Evolutionary conservation across 169 alveolate species (phyloP), one percentile per base, ranked within the genome.

Genomic region (Toxoplasma gondii): DNA sequence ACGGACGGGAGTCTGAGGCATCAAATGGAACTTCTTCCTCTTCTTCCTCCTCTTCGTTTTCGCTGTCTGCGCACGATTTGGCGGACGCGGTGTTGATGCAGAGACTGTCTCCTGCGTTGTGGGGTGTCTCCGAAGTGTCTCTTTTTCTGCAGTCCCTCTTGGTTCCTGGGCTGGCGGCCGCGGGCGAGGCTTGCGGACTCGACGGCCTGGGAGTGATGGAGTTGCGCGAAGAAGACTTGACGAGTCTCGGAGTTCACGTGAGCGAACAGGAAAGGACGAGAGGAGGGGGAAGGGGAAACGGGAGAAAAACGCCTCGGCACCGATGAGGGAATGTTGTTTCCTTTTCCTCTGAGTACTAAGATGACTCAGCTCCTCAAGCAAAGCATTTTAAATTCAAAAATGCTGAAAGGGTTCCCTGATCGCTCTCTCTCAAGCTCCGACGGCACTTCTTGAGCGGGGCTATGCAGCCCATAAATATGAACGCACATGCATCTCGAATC

Each of bases 21-120:
- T 22, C 74, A 1, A 1, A 17, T n/a, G 44, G 86, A 41, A 1
- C 86, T n/a, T n/a, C 39, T 10, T 36, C 39, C 45, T 12, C 45
- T 41, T n/a, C 86, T n/a, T 45, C 44, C 45, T 78, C 86, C 10
- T 2, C 49, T 78, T 19, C 86, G 86, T 27, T 27, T n/a, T 12
- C 45, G 27, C 45, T 78, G 39, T 17, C 86, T 19, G 86, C n/a
- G 27, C 86, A 78, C 43, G 86, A 78, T 41, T 17, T 82, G 43
- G 90, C 90, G 38, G 90, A 82, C 67, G 90, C 90, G 27, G 54
- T 82, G 54, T 67, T 82, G 19, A 82, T 82, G 90, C 90, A 82
- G 41, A 41, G 90, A 17, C 31, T 49, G 38, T 29, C 53, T 10
- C 90, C 90, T 49, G 64, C 34, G 17, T 19, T 82, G 67, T 82